phyloP scores from a whole-genome alignment of 495 filamentous ascomycete species.

The Aspergillus campestris region DNA sequence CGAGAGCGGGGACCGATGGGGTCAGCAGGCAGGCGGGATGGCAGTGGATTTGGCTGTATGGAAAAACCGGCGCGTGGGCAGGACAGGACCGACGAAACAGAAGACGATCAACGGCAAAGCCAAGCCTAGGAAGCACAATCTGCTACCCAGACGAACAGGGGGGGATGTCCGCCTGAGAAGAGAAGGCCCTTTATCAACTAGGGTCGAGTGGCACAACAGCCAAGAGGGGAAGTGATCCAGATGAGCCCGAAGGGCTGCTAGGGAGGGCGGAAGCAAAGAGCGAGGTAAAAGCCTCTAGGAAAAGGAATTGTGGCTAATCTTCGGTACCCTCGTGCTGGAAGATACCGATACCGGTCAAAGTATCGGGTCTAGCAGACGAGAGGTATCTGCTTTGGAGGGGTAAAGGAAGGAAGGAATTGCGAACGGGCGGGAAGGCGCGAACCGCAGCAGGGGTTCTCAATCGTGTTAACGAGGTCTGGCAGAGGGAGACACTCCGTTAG shows the following conservation, averaged over 20 bases:
- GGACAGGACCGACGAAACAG: neutral
- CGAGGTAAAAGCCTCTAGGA: constrained; percentile 67
- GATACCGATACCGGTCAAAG: constrained; percentile 80
- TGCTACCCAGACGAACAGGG: constrained; percentile 80
- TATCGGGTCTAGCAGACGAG: constrained; percentile 92
- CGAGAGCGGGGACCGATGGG: constrained; percentile 26
- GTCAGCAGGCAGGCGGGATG: constrained; percentile 1
- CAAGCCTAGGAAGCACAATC: constrained; percentile 52
- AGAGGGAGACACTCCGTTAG: constrained; percentile 2
- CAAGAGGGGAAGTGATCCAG: constrained; percentile 27
- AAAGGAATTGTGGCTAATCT: constrained; percentile 78
- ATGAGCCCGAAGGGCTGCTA: constrained; percentile 54
- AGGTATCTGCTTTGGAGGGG: constrained; percentile 50
- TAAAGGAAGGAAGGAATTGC: constrained; percentile 8
- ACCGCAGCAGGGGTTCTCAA: constrained; percentile 25
- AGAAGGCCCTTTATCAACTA: constrained; percentile 73
- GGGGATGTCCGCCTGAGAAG: constrained; percentile 76
- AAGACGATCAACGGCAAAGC: constrained; percentile 9
- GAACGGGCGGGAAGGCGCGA: constrained; percentile 8
- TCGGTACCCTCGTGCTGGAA: constrained; percentile 58
- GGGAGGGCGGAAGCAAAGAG: constrained; percentile 74
- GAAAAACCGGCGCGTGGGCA: neutral
- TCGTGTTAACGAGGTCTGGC: constrained; percentile 85
- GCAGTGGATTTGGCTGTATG: neutral
- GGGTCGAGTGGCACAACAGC: constrained; percentile 56